Conservation (phyloP, 108 stramenopile species). For the Bacterosira constricta region DNA sequence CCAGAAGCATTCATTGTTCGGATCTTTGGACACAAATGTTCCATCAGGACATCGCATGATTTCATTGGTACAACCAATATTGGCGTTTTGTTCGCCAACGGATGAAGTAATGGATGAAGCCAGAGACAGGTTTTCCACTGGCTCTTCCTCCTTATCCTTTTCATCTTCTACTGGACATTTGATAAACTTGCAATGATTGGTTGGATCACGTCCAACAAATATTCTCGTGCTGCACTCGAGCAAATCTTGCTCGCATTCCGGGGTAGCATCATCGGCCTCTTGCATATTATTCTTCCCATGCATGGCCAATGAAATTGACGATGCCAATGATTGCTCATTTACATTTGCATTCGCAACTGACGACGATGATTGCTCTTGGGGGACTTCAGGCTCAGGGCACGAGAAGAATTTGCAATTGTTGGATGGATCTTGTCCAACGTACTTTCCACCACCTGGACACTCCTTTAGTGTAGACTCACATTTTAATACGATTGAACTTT, state of each 20-base stretch:
- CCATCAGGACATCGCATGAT: constrained; percentile 13
- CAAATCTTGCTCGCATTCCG: constrained; percentile 3
- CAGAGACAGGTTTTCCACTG: constrained; percentile 7
- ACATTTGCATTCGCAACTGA: no score
- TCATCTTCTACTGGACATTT: neutral
- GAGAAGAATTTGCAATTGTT: constrained; percentile 21
- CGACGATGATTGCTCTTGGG: neutral
- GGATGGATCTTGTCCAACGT: constrained; percentile 9
- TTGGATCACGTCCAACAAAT: constrained; percentile 15
- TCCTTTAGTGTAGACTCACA: constrained; percentile 2
- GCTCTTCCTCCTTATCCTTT: neutral
- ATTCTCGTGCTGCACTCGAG: constrained; percentile 21
- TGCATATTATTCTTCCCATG: neutral
- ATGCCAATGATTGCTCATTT: neutral
- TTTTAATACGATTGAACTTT: neutral
- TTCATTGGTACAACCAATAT: constrained; percentile 2
- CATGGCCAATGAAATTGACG: neutral
- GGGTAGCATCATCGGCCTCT: neutral
- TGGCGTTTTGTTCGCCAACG: neutral
- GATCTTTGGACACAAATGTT: constrained; percentile 33
- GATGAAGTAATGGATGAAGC: neutral
- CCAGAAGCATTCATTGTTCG: constrained; percentile 32
- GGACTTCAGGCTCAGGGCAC: constrained; percentile 5
- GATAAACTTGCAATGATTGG: constrained; percentile 14
- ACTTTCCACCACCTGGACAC: constrained; percentile 14